Percentiles rank a stretch among this genome's conserved stretches.
phyloP scores from a whole-genome alignment of 176 grass and related monocot genomes.

The Saccharum officinarum region DNA sequence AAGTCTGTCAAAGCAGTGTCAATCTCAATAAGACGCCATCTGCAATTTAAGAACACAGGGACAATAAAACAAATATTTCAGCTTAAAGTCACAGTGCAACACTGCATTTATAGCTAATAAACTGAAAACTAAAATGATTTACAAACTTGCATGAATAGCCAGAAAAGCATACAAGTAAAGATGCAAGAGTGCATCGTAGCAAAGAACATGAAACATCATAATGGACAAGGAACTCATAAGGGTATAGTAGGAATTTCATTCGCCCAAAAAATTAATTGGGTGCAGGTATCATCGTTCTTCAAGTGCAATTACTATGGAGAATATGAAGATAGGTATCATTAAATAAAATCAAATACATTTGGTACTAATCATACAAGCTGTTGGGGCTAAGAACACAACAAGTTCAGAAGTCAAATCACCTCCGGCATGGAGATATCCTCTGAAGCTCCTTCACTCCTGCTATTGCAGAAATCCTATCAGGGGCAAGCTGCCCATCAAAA shows the following conservation, averaged over 20 bases:
- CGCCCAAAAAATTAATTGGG: neutral
- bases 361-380: neutral
- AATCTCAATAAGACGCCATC: conserved; percentile 92
- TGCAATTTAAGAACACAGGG: conserved; percentile 31
- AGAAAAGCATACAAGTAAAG: neutral
- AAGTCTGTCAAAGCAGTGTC: conserved; percentile 68
- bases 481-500: conserved; percentile 86
- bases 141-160: neutral
- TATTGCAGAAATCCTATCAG: conserved; percentile 80
- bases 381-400: conserved; percentile 11
- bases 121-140: neutral
- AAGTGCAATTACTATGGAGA: neutral
- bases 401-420: conserved; percentile 46
- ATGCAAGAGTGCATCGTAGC: conserved; percentile 3
- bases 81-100: neutral
- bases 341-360: conserved; percentile 16
- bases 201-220: conserved; percentile 20
- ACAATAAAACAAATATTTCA: neutral
- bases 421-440: conserved; percentile 66
- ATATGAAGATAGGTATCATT: neutral
- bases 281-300: neutral
- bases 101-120: neutral
- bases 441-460: conserved; percentile 77
- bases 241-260: conserved; percentile 3
- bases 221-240: conserved; percentile 6